A percentile compares a stretch with the other conserved stretches of the same genome.
Conservation (phyloP, 306 rosid genomes). For the Quercus alba region DNA sequence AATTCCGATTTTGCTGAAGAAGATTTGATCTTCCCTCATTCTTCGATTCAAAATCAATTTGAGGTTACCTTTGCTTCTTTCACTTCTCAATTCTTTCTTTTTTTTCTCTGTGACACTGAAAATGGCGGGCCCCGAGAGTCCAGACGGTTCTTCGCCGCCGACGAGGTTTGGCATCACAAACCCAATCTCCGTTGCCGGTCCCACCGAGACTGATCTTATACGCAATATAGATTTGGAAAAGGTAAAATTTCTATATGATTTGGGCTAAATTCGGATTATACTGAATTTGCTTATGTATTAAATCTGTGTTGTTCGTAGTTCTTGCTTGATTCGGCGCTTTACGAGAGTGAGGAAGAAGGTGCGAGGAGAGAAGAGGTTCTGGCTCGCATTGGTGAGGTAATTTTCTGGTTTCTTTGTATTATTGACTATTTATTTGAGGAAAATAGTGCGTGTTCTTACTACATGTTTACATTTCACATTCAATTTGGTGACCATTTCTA, state of each 20-base stretch:
- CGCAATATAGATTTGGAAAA: conserved; percentile 71
- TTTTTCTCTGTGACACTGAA: background rate
- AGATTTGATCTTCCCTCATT: background rate
- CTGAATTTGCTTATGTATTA: background rate
- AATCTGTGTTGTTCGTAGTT: conserved; percentile 33
- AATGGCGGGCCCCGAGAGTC: conserved; percentile 68
- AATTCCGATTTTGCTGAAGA: background rate
- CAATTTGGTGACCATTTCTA: background rate
- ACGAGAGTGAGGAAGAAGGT: conserved; percentile 69
- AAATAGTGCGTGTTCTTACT: background rate
- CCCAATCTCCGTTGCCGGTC: conserved; percentile 81
- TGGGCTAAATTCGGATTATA: background rate
- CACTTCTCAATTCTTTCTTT: background rate
- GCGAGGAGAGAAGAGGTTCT: conserved; percentile 72
- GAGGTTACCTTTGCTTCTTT: too few species aligned
- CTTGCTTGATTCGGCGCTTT: conserved; percentile 73
- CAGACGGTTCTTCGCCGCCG: conserved; percentile 31
- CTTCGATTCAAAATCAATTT: too few species aligned
- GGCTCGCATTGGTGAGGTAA: conserved; percentile 67
- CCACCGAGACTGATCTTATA: conserved; percentile 61
- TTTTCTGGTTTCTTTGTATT: background rate
- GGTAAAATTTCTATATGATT: conserved; percentile 33
- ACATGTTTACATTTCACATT: background rate
- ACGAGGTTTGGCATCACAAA: conserved; percentile 55
- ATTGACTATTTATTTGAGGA: background rate